Conservation (phyloP, 2,329 filamentous ascomycete genomes). For the Monosporascus cannonballus region DNA sequence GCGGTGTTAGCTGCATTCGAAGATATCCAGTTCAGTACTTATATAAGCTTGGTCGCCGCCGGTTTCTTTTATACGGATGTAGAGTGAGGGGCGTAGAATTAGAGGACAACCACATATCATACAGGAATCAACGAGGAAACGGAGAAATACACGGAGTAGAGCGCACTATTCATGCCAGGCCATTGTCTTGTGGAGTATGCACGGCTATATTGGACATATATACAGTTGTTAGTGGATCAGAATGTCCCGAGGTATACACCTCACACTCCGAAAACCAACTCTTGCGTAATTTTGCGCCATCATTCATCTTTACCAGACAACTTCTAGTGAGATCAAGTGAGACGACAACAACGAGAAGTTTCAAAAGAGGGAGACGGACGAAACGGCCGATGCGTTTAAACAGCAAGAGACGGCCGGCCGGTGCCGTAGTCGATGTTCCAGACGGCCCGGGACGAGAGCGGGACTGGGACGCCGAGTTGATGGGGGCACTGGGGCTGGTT, state of each 20-base stretch:
- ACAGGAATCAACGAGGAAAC: too few relatives aligned
- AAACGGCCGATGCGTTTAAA: neutral
- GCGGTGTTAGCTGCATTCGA: too few relatives aligned
- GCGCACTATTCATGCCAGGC: neutral
- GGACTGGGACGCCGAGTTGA: slow-evolving; percentile 31
- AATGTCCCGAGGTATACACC: neutral
- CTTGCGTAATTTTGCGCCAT: too few relatives aligned
- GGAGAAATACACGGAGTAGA: neutral
- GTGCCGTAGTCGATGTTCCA: slow-evolving; percentile 42
- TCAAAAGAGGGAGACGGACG: neutral
- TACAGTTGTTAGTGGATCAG: neutral
- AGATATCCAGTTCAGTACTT: too few relatives aligned
- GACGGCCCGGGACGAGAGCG: slow-evolving; percentile 33
- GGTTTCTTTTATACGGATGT: neutral
- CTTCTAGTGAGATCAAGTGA: neutral
- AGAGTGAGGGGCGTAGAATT: neutral
- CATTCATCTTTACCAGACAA: too few relatives aligned
- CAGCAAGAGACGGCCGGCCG: slow-evolving; percentile 24
- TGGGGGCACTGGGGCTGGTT: slow-evolving; percentile 41
- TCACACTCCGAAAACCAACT: too few relatives aligned
- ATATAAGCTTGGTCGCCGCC: neutral
- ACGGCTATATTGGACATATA: neutral
- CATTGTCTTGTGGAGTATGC: neutral
- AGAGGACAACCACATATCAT: too few relatives aligned
- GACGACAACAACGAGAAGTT: neutral